A percentile compares a stretch with the other conserved stretches of the same genome.
Evolutionary conservation across 2,329 filamentous ascomycete genomes (phyloP).

Genomic region (Arthrobotrys entomopaga): DNA sequence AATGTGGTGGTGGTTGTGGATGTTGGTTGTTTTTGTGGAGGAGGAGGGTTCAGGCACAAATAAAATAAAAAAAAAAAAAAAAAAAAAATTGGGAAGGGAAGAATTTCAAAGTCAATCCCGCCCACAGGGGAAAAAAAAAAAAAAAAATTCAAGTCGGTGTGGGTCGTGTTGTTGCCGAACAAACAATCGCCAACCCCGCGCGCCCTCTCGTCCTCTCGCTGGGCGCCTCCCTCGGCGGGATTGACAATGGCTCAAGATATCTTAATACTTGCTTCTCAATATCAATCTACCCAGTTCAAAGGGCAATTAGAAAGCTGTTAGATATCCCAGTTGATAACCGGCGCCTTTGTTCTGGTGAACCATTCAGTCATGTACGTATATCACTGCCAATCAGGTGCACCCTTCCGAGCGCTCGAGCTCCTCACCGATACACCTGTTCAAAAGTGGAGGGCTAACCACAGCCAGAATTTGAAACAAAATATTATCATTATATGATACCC

Average conservation of each 20-base stretch:
- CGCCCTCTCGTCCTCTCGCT: not conserved
- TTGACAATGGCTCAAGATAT: not conserved
- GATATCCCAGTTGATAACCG: too few relatives aligned
- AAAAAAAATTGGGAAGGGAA: conserved; percentile 18
- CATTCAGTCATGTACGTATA: conserved; percentile 3
- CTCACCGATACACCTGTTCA: not conserved
- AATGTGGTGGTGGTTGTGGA: conserved; percentile 4
- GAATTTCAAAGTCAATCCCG: conserved; percentile 16
- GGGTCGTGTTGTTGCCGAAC: conserved; percentile 41
- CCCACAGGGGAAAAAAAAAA: conserved; percentile 1
- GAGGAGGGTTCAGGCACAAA: conserved; percentile 51
- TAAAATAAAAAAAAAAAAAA: conserved; percentile 38
- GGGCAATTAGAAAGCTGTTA: too few relatives aligned
- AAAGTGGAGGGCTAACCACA: conserved; percentile 32
- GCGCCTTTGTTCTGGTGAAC: too few relatives aligned
- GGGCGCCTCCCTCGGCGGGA: not conserved
- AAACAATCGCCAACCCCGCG: conserved; percentile 14
- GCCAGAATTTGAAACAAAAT: not conserved
- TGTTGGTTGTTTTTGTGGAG: conserved; percentile 51
- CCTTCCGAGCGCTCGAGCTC: conserved; percentile 19
- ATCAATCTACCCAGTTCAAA: too few relatives aligned
- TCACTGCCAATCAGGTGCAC: not conserved
- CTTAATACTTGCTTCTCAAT: too few relatives aligned
- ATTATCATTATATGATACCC: too few relatives aligned
- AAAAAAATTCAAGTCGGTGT: conserved; percentile 33